phyloP scores from a whole-genome alignment of 1,284 basidiomycete species.

The Ceratobasidium papillatum region DNA sequence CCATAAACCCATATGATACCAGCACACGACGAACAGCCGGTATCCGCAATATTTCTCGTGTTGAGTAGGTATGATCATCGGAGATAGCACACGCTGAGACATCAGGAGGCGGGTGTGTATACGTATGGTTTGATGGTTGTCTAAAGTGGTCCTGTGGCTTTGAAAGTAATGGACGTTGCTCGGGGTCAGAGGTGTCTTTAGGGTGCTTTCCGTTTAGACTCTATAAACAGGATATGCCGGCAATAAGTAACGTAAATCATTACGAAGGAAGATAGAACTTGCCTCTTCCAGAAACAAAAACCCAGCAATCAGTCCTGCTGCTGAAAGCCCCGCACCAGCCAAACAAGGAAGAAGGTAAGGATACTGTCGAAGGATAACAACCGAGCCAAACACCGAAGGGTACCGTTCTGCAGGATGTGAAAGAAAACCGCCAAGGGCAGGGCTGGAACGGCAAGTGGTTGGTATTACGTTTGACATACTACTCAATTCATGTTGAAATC shows the following conservation, averaged over 20 bases:
- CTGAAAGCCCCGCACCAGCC: constrained; percentile 49
- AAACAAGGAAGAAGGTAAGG: constrained; percentile 54
- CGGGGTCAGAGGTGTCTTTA: background rate
- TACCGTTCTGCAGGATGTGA: constrained; percentile 48
- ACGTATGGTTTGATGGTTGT: background rate
- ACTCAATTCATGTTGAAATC: background rate
- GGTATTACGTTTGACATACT: background rate
- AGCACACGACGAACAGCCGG: constrained; percentile 41
- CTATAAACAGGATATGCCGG: background rate
- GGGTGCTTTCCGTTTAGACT: background rate
- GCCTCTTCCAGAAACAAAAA: constrained; percentile 52
- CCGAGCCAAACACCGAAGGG: constrained; percentile 46
- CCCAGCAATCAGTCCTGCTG: constrained; percentile 49
- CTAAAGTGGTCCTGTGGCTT: background rate
- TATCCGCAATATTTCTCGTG: constrained; percentile 34
- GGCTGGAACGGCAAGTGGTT: constrained; percentile 42
- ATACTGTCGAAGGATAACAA: constrained; percentile 46
- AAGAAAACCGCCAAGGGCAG: constrained; percentile 50
- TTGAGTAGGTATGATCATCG: background rate
- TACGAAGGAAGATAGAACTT: constrained; percentile 4
- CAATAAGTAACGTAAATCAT: background rate
- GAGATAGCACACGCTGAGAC: background rate
- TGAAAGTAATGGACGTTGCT: constrained; percentile 11
- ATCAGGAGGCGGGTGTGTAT: background rate
- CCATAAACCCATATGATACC: constrained; percentile 43